Evolutionary conservation across 2,329 filamentous ascomycete genomes (phyloP), one percentile per base, ranked within the genome.

Genomic region (Colletotrichum spinosum): DNA sequence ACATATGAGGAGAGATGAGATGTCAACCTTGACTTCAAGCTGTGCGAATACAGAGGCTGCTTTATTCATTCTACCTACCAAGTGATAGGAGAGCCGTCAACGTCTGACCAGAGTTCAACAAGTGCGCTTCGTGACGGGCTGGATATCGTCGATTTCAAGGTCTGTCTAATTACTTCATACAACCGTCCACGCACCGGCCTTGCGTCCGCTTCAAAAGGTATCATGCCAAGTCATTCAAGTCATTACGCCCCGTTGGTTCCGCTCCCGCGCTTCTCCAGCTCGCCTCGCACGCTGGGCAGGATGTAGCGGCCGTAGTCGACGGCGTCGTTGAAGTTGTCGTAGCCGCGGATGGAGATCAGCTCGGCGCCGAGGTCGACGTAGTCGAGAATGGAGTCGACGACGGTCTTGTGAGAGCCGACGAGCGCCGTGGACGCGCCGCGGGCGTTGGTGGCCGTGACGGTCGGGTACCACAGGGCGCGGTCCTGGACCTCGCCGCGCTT

Each of bases 391-490:
- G 84, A 85, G 42, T 87, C 84, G 2, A 78, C 74, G 12, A 88
- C 75, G 0, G 84, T 88, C 72, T 86, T 76, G 33, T 77, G 77
- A 2, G 83, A 85, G 4, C 86, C 86, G 0, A 88, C 86, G 41
- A 88, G 74, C 0, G 86, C 86, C 1, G 86, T 89, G 0, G 85
- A 87, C 0, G 86, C 86, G 1, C 86, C 86, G 1, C 84, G 78
- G 1, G 86, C 86, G 71, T 86, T 86, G 1, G 86, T 88, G 2
- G 86, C 86, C 2, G 85, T 87, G 5, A 88, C 86, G 0, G 86
- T 88, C 0, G 86, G 85, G 72, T 88, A 89, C 86, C 86, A 89
- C n/a, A 88, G 74, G 1, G 84, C 86, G 15, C 86, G 83, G 70
- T 89, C 86, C 68, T 88, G 86, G 2, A 88, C 83, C 70, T 88